phyloP scores from a whole-genome alignment of 495 filamentous ascomycete species.

The Hypoxylon trugodes region DNA sequence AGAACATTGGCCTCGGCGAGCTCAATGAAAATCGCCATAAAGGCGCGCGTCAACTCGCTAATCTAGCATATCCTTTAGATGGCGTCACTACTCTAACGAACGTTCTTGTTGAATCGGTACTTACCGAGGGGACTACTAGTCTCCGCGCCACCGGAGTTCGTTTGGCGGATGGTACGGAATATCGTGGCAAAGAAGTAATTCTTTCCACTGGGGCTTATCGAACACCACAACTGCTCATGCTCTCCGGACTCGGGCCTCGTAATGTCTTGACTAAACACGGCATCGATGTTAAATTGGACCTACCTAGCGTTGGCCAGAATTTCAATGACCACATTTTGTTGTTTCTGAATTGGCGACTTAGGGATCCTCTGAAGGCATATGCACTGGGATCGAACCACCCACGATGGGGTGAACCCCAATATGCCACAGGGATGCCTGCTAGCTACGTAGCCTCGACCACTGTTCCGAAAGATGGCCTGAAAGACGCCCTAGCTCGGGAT shows the following conservation, averaged over 20 bases:
- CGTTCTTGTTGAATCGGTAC: slow-evolving; percentile 35
- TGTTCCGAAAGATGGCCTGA: slow-evolving; percentile 38
- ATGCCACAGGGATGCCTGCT: too few relatives aligned
- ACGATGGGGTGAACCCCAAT: slow-evolving; percentile 42
- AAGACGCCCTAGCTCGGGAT: too few relatives aligned
- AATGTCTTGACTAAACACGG: slow-evolving; percentile 52
- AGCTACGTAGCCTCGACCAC: slow-evolving; percentile 42
- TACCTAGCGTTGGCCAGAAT: slow-evolving; percentile 60
- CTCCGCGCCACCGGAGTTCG: slow-evolving; percentile 34
- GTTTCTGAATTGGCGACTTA: slow-evolving; percentile 47
- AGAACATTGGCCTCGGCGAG: slow-evolving; percentile 43
- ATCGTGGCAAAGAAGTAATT: slow-evolving; percentile 53
- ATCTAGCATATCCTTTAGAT: slow-evolving; percentile 41
- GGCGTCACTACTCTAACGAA: slow-evolving; percentile 42
- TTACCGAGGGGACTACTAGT: slow-evolving; percentile 17
- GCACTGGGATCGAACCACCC: slow-evolving; percentile 41
- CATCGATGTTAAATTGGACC: slow-evolving; percentile 54
- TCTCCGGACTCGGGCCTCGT: slow-evolving; percentile 64
- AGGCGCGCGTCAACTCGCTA: slow-evolving; percentile 47
- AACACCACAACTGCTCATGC: slow-evolving; percentile 63
- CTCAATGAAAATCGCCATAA: slow-evolving; percentile 46
- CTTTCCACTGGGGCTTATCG: slow-evolving; percentile 61
- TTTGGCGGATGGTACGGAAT: slow-evolving; percentile 31
- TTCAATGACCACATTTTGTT: slow-evolving; percentile 37
- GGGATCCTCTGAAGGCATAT: slow-evolving; percentile 42